Conservation (phyloP, 2,329 filamentous ascomycete genomes). For the Aspergillus chevalieri region DNA sequence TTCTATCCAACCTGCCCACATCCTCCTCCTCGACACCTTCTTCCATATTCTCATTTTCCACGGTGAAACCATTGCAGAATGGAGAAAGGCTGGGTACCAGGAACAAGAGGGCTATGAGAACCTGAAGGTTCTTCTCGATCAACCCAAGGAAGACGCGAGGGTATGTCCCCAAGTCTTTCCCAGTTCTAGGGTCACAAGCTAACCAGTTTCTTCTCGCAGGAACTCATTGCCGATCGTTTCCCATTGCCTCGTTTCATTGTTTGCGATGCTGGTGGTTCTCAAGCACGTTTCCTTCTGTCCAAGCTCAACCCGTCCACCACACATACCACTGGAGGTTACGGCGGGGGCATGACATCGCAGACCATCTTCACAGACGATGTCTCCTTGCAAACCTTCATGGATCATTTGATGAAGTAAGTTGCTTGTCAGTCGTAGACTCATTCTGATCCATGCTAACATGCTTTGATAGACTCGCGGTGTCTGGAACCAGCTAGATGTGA, state of each 20-base stretch:
- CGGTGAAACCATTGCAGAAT: slow-evolving; percentile 94
- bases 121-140: slow-evolving; percentile 78
- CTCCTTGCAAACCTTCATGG: slow-evolving; percentile 97
- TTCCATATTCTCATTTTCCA: slow-evolving; percentile 99
- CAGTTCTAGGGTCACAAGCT: neutral
- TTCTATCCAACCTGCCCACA: slow-evolving; percentile 89
- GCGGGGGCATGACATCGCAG: slow-evolving; percentile 82
- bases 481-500: slow-evolving; percentile 42
- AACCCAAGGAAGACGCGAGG: slow-evolving; percentile 93
- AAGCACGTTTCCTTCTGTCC: slow-evolving; percentile 91
- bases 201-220: slow-evolving; percentile 45
- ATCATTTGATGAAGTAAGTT: slow-evolving; percentile 95
- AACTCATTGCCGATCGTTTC: slow-evolving; percentile 94
- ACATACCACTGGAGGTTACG: slow-evolving; percentile 87
- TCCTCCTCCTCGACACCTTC: slow-evolving; percentile 93
- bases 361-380: slow-evolving; percentile 99
- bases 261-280: slow-evolving; percentile 95
- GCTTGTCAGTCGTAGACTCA: neutral
- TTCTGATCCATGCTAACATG: slow-evolving; percentile 19
- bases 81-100: slow-evolving; percentile 96
- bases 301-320: slow-evolving; percentile 98
- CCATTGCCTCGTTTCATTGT: slow-evolving; percentile 98
- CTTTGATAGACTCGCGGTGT: slow-evolving; percentile 42
- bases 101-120: slow-evolving; percentile 98
- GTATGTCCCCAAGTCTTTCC: slow-evolving; percentile 46